Evolutionary conservation across 2,329 filamentous ascomycete species (phyloP).

Genomic region (Phialophora verrucosa): DNA sequence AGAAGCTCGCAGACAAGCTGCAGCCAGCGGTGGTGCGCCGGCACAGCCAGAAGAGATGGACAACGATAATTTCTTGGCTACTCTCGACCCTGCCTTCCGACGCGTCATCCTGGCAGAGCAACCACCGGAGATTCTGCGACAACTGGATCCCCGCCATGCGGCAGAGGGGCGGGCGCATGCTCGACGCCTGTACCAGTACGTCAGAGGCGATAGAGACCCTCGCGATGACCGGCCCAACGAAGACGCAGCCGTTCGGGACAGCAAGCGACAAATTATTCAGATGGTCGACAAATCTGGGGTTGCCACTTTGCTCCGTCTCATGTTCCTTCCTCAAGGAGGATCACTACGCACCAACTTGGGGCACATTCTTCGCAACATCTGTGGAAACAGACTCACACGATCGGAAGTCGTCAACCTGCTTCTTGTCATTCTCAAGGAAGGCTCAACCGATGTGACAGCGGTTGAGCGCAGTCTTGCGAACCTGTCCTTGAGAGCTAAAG

Average conservation of each 20-base stretch:
- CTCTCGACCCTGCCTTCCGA: slow-evolving; percentile 81
- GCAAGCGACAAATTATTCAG: slow-evolving; percentile 77
- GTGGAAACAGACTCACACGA: slow-evolving; percentile 94
- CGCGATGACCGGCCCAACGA: slow-evolving; percentile 41
- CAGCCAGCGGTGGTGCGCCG: slow-evolving; percentile 51
- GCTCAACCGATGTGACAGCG: slow-evolving; percentile 88
- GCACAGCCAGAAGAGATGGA: slow-evolving; percentile 82
- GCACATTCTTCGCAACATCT: slow-evolving; percentile 86
- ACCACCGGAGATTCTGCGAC: slow-evolving; percentile 82
- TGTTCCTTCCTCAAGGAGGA: slow-evolving; percentile 94
- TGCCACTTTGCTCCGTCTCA: slow-evolving; percentile 93
- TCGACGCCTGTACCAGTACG: slow-evolving; percentile 62
- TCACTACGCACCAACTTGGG: slow-evolving; percentile 84
- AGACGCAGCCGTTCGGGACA: slow-evolving; percentile 49
- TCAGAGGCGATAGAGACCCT: slow-evolving; percentile 52
- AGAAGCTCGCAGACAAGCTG: slow-evolving; percentile 69
- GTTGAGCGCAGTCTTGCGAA: slow-evolving; percentile 96
- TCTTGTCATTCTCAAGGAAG: slow-evolving; percentile 92
- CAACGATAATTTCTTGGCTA: slow-evolving; percentile 87
- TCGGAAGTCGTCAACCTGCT: slow-evolving; percentile 92
- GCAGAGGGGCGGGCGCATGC: slow-evolving; percentile 80
- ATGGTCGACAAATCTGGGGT: slow-evolving; percentile 97
- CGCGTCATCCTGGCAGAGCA: slow-evolving; percentile 90
- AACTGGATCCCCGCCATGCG: slow-evolving; percentile 82
- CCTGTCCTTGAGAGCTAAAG: slow-evolving; percentile 87